Base-by-base conservation (phyloP, 2,329 filamentous ascomycete genomes). In the Pseudogymnoascus sp. region DNA sequence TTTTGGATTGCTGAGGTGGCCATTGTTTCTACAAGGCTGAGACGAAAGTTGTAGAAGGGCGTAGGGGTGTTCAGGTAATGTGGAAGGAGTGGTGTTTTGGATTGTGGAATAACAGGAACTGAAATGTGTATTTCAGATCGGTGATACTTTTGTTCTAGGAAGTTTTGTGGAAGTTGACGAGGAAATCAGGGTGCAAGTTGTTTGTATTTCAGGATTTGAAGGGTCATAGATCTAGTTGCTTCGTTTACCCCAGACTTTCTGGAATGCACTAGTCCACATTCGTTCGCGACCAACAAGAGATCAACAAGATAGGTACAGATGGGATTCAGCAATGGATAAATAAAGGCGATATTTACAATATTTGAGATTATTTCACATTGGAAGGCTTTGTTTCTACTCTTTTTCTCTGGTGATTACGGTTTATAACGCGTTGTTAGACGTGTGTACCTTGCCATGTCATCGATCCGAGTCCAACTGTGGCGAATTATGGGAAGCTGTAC, bases 1-100 rank as follows among this genome's bases (percentile, higher is more conserved):
- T 87, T 87, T 73, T 84, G 81, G 69, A 83, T 79, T 65, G 81
- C 74, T 67, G 84, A 71, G 60, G 84, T 79, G 74, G 90, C 81
- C 88, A 91, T 89, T 66, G 68, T 71, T 67, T 14, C 58, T 41
- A 41, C 58, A 47, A 61, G 59, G 39, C 41, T 57, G 61, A 60
- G 50, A 33, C 20, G 30, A 25, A 59, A 36, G 12, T 15, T 22
- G 4, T 2, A 15, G 12, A 59, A 22, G 18, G 37, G 14, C 18
- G 38, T 41, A 25, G 8, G 15, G 36, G 12, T 50, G 15, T 47
- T 47, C 28, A n/a, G 58, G 8, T 60, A 30, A 6, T 18, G 25
- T 53, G 25, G 30, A 33, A 30, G 25, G 43, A 53, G 5, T 33
- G 25, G 28, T 53, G 43, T 33, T 53, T 53, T 53, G 43, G 28